Percentiles rank a stretch among this genome's conserved stretches.
Conservation (phyloP, 1,139 yeast genomes). For the Geotrichum cucujoidarum region DNA sequence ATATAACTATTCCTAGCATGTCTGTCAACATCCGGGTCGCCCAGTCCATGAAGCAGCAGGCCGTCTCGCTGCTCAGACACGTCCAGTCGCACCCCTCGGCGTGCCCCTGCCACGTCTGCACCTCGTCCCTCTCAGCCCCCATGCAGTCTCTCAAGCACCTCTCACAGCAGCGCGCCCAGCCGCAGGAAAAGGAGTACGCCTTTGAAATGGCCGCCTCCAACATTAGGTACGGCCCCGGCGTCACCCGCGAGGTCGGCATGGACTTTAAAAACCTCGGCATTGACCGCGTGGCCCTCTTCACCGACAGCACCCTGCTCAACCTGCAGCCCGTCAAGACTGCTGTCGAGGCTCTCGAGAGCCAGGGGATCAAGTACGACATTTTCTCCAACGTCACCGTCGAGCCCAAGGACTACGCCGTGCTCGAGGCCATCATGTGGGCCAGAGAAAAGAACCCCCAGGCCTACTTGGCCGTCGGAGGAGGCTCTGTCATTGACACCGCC, state of each 20-base stretch:
- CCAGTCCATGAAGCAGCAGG: slow-evolving; percentile 11
- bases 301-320: slow-evolving; percentile 26
- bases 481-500: slow-evolving; percentile 42
- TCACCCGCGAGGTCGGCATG: slow-evolving; percentile 40
- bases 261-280: slow-evolving; percentile 38
- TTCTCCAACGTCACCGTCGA: slow-evolving; percentile 39
- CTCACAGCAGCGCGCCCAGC: slow-evolving; percentile 19
- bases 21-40: slow-evolving; percentile 5
- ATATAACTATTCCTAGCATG: background rate
- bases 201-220: slow-evolving; percentile 42
- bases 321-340: slow-evolving; percentile 36
- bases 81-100: slow-evolving; percentile 34
- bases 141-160: slow-evolving; percentile 17
- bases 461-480: slow-evolving; percentile 42
- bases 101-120: slow-evolving; percentile 38
- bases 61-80: slow-evolving; percentile 26
- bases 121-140: slow-evolving; percentile 20
- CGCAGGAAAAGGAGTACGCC: slow-evolving; percentile 36
- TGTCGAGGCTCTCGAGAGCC: slow-evolving; percentile 35
- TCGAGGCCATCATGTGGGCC: slow-evolving; percentile 40
- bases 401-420: slow-evolving; percentile 40
- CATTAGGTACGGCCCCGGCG: slow-evolving; percentile 41
- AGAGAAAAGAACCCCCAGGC: slow-evolving; percentile 37
- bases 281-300: slow-evolving; percentile 28
- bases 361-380: slow-evolving; percentile 37